Conservation (phyloP, 345 rosid species). For the Bretschneidera sinensis region DNA sequence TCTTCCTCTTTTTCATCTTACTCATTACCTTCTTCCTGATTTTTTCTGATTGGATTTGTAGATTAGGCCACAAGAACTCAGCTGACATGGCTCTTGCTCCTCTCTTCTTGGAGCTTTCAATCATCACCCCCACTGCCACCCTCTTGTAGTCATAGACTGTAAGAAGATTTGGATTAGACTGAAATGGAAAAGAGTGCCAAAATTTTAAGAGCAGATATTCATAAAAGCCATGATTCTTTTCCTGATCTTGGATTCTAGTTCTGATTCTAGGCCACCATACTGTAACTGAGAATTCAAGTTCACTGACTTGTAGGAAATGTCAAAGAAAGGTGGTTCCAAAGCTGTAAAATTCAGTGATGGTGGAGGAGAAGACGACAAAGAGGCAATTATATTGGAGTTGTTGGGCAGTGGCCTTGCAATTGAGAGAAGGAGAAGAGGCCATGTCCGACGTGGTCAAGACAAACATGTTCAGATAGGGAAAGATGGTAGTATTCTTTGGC, state of each 20-base stretch:
- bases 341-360: neutral
- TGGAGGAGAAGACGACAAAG: conserved; percentile 28
- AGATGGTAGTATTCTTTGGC: conserved; percentile 61
- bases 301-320: conserved; percentile 44
- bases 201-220: conserved; percentile 80
- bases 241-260: conserved; percentile 37
- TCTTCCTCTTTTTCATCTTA: conserved; percentile 33
- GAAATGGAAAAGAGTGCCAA: conserved; percentile 66
- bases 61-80: conserved; percentile 62
- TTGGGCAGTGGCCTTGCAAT: conserved; percentile 8
- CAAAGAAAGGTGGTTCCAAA: conserved; percentile 29
- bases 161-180: conserved; percentile 44
- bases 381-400: conserved; percentile 4
- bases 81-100: conserved; percentile 54
- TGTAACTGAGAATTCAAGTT: conserved; percentile 35
- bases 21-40: conserved; percentile 42
- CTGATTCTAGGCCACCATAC: conserved; percentile 39
- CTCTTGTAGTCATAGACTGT: conserved; percentile 73
- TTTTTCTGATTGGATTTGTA: conserved; percentile 42
- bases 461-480: conserved; percentile 38
- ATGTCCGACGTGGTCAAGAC: conserved; percentile 58
- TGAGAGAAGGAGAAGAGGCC: conserved; percentile 81
- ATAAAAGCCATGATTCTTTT: conserved; percentile 58
- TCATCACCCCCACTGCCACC: conserved; percentile 60
- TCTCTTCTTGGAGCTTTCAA: conserved; percentile 48